Base-by-base conservation (phyloP, 179 eudicot genomes). In the Silene coronaria region DNA sequence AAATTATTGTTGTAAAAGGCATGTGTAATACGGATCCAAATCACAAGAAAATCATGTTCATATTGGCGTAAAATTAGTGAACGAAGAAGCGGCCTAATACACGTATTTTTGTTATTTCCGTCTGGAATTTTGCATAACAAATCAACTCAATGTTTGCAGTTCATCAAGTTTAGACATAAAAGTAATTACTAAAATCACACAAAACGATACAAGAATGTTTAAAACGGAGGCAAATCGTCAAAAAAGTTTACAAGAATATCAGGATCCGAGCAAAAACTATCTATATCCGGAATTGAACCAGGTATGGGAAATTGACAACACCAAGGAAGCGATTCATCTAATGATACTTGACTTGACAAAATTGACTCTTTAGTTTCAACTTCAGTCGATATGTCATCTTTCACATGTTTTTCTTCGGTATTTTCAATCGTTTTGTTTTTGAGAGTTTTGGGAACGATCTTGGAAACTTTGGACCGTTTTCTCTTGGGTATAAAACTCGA, bases 311-410 rank as follows among this genome's bases (percentile, higher is more conserved):
- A 19, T 46, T 70, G 58, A 23, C 59, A 70, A 24, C 24, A 13
- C 73, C 59, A 70, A 70, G 73, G 32, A 70, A 24, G 36, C 6
- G 32, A 24, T 46, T 70, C 73, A 2, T 70, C 73, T 46, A 14
- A 2, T 9, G 48, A 26, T 16, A 46, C 60, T 70, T 48, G 59
- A 5, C 9, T 0, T 22, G 34, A 45, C 23, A 70, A 70, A 23
- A 22, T 70, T 17, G 73, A 46, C 4, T 36, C 22, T 9, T 22
- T 67, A 21, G 55, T n/a, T 67, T 67, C 55, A 5, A 19, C 71
- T 70, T 48, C 36, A 13, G 26, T 24, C 16, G 70, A 66, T 3
- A 3, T n/a, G 2, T 66, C 48, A n/a, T 66, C 24, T 9, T 66
- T 66, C 11, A n/a, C 19, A 4, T 14, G 1, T 14, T 32, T 34